Conservation (phyloP, 805 yeast species). For the Metschnikowia proteae region DNA sequence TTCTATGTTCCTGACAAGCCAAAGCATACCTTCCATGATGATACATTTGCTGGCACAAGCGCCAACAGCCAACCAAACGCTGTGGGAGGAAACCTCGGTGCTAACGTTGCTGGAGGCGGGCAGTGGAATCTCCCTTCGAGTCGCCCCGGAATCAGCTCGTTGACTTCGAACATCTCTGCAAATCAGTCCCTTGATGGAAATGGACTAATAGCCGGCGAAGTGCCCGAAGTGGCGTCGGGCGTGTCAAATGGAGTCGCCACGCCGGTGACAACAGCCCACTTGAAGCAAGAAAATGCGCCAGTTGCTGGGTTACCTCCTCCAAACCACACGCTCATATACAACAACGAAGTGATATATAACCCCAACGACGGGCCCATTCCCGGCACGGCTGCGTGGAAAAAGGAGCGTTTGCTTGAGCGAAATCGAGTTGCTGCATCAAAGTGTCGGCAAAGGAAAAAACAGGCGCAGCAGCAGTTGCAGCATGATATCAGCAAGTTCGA, state of each 20-base stretch:
- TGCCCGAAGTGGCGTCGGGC: not conserved
- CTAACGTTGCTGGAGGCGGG: not conserved
- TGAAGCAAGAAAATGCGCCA: not conserved
- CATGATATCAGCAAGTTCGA: constrained; percentile 51
- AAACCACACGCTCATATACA: constrained; percentile 48
- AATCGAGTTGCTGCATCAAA: constrained; percentile 67
- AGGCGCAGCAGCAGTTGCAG: constrained; percentile 64
- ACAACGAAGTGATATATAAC: constrained; percentile 52
- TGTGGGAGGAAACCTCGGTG: not conserved
- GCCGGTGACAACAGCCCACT: not conserved
- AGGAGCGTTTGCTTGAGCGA: constrained; percentile 55
- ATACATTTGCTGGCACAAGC: not conserved
- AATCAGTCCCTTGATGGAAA: not conserved
- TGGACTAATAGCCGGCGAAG: not conserved
- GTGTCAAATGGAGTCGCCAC: not conserved
- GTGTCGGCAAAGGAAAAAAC: constrained; percentile 64
- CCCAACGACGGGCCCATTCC: constrained; percentile 56
- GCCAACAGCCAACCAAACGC: not conserved
- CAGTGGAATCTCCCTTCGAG: not conserved
- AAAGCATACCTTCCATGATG: not conserved
- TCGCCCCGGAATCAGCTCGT: not conserved
- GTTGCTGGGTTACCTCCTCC: constrained; percentile 47
- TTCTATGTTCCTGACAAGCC: constrained; percentile 7
- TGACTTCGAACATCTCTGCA: not conserved
- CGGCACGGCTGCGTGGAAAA: constrained; percentile 68